These are phyloP conservation scores for Tanacetum coccineum DNA, from an alignment of 129 eudicot genomes.

Conservation along the genomic window DNA sequence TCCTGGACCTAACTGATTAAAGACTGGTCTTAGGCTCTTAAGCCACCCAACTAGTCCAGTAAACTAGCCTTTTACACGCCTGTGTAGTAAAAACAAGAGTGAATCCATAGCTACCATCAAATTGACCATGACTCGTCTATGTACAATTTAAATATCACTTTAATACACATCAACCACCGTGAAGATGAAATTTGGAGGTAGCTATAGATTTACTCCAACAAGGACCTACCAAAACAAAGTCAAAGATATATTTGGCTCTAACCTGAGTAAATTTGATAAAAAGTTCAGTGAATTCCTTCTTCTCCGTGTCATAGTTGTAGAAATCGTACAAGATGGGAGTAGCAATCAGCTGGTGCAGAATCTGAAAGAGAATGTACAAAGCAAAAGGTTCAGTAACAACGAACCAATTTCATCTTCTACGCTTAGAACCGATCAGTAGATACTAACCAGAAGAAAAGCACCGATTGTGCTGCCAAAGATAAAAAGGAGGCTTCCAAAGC, in stretches of 20 bases:
- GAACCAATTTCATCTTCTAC: background rate
- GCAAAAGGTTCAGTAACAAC: background rate
- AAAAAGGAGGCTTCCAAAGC: constrained; percentile 64
- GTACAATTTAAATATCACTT: background rate
- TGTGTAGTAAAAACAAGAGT: background rate
- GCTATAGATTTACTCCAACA: too few relatives aligned
- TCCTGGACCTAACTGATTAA: too few relatives aligned
- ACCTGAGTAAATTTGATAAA: constrained; percentile 71
- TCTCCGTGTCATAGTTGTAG: constrained; percentile 72
- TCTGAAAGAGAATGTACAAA: constrained; percentile 21
- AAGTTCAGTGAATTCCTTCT: constrained; percentile 52
- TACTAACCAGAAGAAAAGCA: constrained; percentile 59
- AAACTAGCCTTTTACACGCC: too few relatives aligned
- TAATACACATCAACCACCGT: background rate
- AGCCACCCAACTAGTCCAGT: too few relatives aligned
- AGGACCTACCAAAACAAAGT: too few relatives aligned
- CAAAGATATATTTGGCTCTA: background rate
- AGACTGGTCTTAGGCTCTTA: too few relatives aligned
- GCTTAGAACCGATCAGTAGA: background rate
- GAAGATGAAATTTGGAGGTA: too few relatives aligned
- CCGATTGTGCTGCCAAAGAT: constrained; percentile 61
- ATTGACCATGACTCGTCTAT: too few relatives aligned
- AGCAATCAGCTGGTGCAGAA: constrained; percentile 59
- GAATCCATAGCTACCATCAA: background rate
- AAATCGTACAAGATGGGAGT: constrained; percentile 71